Conservation (phyloP, 2,329 filamentous ascomycete species). For the Neofusicoccum cordaticola region DNA sequence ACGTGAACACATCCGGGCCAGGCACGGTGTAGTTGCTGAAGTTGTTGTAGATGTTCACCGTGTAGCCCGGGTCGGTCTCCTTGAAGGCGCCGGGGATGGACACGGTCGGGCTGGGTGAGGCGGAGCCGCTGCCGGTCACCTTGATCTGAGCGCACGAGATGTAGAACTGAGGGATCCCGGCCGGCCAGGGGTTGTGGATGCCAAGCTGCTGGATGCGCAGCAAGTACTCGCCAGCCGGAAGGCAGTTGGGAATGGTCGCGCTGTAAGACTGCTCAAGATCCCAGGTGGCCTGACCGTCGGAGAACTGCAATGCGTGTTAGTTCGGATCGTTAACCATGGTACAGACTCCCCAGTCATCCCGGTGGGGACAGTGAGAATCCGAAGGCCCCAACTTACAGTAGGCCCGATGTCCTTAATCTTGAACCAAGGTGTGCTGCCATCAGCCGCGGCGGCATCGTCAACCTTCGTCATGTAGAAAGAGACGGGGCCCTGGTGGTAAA, state of each 20-base stretch:
- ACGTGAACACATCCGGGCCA: conserved; percentile 36
- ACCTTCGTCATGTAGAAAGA: conserved; percentile 40
- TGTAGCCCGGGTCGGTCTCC: conserved; percentile 18
- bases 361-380: background rate
- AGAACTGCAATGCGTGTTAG: conserved; percentile 24
- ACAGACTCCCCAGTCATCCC: too few relatives aligned
- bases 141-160: conserved; percentile 23
- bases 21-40: conserved; percentile 35
- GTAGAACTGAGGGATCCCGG: conserved; percentile 18
- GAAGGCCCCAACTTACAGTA: conserved; percentile 4
- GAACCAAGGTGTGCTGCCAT: conserved; percentile 39
- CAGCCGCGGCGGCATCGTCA: conserved; percentile 29
- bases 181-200: conserved; percentile 9
- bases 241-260: conserved; percentile 24
- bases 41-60: conserved; percentile 25
- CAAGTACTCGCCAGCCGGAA: conserved; percentile 19
- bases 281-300: conserved; percentile 32
- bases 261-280: conserved; percentile 27
- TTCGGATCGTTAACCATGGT: background rate
- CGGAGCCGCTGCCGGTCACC: conserved; percentile 22
- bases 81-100: conserved; percentile 25
- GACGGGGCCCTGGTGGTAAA: conserved; percentile 40
- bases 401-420: conserved; percentile 40
- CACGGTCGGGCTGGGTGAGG: conserved; percentile 22
- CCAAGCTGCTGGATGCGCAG: conserved; percentile 12